Evolutionary conservation across 2,329 filamentous ascomycete genomes (phyloP), one percentile per base, ranked within the genome.

Genomic region (Paecilomyces dactylethromorphus): DNA sequence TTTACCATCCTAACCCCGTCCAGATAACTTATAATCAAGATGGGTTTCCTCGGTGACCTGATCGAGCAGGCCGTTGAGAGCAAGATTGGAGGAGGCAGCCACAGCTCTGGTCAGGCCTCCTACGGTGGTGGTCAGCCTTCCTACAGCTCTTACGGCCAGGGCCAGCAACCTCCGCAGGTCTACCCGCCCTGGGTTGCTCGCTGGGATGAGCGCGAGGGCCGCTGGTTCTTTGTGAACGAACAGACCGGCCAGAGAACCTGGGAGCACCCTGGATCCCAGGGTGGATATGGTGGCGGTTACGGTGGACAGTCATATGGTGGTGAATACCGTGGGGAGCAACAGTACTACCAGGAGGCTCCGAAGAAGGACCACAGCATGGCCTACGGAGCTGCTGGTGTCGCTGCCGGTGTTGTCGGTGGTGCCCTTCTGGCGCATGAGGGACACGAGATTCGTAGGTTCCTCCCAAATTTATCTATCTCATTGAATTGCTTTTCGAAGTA

Each of bases 201-300:
- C 55, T 81, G 76, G 76, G 74, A 78, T 54, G 67, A 70, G 22
- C 69, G 68, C 56, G 71, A 73, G 22, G 62, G 70, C 39, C 72
- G 77, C 63, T 80, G 74, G 70, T 65, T 76, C 65, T 81, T 74
- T 68, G 67, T 80, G 61, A 81, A 81, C 67, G 70, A 76, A 57
- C 69, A 79, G 63, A 81, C 72, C 22, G 78, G 78, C 45, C 71
- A 79, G 65, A 70, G 73, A 18, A 76, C 68, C 52, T 77, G 71
- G 62, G 68, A 78, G 31, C 67, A 69, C 53, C 77, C 77, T 10
- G 65, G 62, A 8, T 65, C 67, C 33, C 39, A 45, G 65, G 56
- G 21, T 21, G 61, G 58, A 31, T 65, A 63, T 22, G 63, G 65
- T 53, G 64, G 63, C 53, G 63, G 53, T 45, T 45, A 61, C 18